These are phyloP conservation scores for Phytomonas francai DNA, from an alignment of 208 protist species.

Conservation along the genomic window DNA sequence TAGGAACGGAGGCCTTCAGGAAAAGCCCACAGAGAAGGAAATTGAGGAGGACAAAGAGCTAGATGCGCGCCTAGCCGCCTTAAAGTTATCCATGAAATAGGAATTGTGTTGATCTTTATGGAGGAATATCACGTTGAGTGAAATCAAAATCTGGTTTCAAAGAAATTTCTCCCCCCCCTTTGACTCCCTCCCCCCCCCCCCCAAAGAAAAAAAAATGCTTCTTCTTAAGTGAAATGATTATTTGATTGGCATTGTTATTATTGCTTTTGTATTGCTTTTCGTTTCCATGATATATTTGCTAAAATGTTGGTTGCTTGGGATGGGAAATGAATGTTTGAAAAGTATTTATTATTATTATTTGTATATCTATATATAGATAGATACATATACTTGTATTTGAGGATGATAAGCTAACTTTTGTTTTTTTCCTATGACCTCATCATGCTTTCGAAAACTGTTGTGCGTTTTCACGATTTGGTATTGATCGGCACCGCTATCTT, in stretches of 20 bases:
- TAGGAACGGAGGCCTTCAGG: conserved; percentile 63
- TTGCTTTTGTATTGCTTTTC: not conserved
- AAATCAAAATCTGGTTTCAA: not conserved
- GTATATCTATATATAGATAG: conserved; percentile 10
- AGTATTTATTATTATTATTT: not conserved
- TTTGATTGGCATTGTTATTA: conserved; percentile 8
- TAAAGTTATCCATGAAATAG: conserved; percentile 54
- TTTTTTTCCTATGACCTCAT: not conserved
- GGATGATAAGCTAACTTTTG: not conserved
- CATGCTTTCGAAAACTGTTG: not conserved
- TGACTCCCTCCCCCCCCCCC: no score
- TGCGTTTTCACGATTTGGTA: not conserved
- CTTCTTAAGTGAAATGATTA: not conserved
- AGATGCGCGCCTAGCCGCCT: conserved; percentile 69
- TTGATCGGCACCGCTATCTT: not conserved
- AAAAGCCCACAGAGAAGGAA: conserved; percentile 29
- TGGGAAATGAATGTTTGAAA: not conserved
- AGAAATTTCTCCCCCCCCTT: not conserved
- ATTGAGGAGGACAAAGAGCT: conserved; percentile 74
- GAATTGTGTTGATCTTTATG: not conserved
- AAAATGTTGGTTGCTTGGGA: not conserved
- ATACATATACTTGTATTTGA: not conserved
- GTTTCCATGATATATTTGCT: not conserved
- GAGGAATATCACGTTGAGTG: not conserved
- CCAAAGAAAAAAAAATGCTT: no score